phyloP scores from a whole-genome alignment of 768 basidiomycete genomes.

The Panaeolus papilionaceus region DNA sequence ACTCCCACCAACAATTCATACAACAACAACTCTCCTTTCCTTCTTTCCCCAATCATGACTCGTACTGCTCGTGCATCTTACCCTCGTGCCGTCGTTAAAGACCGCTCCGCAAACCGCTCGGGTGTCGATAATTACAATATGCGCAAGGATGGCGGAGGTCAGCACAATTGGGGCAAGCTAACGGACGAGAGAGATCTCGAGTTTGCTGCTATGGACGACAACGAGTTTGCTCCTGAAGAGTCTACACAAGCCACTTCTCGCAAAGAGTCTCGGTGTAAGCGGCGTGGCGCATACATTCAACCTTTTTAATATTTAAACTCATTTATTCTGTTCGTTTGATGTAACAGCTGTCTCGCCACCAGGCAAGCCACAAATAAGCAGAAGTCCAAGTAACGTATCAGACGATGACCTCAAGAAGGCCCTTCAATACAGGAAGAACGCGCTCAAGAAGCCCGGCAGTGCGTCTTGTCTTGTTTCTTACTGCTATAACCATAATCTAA shows the following conservation, averaged over 20 bases:
- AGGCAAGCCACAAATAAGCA: slow-evolving; percentile 37
- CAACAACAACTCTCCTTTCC: background rate
- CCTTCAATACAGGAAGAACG: slow-evolving; percentile 72
- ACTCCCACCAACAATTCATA: slow-evolving; percentile 18
- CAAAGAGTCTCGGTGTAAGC: slow-evolving; percentile 21
- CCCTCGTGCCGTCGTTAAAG: slow-evolving; percentile 74
- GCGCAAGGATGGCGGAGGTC: slow-evolving; percentile 82
- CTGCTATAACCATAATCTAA: background rate
- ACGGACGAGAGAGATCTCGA: slow-evolving; percentile 68
- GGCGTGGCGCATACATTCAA: slow-evolving; percentile 8
- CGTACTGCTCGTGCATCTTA: slow-evolving; percentile 77
- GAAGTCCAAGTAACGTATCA: slow-evolving; percentile 50
- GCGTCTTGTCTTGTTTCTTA: slow-evolving; percentile 24
- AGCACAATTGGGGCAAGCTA: slow-evolving; percentile 86
- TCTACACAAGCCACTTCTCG: slow-evolving; percentile 19
- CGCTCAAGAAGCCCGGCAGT: slow-evolving; percentile 73
- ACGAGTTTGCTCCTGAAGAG: slow-evolving; percentile 49
- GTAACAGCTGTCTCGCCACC: slow-evolving; percentile 31
- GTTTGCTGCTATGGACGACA: slow-evolving; percentile 62
- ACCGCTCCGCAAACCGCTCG: slow-evolving; percentile 80
- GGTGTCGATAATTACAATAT: slow-evolving; percentile 69
- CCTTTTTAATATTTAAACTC: background rate
- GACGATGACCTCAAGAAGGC: slow-evolving; percentile 74
- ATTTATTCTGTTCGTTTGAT: background rate
- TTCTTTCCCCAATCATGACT: slow-evolving; percentile 58